phyloP scores from a whole-genome alignment of 2,329 filamentous ascomycete genomes.

The Arthroderma sp. region DNA sequence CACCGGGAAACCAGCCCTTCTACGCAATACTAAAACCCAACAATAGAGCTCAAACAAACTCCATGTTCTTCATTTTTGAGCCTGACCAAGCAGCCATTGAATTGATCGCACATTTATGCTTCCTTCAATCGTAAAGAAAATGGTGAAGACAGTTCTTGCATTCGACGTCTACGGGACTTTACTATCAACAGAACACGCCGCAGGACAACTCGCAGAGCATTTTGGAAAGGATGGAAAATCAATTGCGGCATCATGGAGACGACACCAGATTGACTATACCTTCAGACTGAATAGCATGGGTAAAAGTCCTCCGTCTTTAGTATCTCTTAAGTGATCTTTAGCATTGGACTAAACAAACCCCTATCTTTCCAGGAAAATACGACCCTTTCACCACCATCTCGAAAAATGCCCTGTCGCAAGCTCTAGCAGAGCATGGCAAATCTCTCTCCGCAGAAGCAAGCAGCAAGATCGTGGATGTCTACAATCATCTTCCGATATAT shows the following conservation, averaged over 20 bases:
- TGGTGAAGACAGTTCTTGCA: conserved; percentile 37
- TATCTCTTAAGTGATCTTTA: no score
- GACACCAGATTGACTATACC: conserved; percentile 64
- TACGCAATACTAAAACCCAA: no score
- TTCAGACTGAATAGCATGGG: conserved; percentile 67
- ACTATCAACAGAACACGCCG: conserved; percentile 57
- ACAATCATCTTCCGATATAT: conserved; percentile 52
- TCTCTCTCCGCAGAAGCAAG: conserved; percentile 33
- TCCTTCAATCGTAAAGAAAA: no score
- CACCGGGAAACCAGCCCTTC: no score
- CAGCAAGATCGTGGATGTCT: conserved; percentile 46
- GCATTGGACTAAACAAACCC: no score
- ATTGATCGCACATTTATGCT: no score
- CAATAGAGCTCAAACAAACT: no score
- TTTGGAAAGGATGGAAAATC: conserved; percentile 44
- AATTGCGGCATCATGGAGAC: conserved; percentile 51
- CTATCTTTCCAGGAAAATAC: conserved; percentile 39
- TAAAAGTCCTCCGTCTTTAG: conserved; percentile 20
- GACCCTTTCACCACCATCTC: conserved; percentile 52
- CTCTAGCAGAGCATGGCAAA: conserved; percentile 44
- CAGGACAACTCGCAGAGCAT: conserved; percentile 42
- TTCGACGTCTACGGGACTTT: conserved; percentile 68
- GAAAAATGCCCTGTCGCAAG: conserved; percentile 47
- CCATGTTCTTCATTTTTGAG: no score
- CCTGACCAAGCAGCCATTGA: no score